Base-by-base conservation (phyloP, 129 eudicot genomes). In the Ambrosia artemisiifolia region DNA sequence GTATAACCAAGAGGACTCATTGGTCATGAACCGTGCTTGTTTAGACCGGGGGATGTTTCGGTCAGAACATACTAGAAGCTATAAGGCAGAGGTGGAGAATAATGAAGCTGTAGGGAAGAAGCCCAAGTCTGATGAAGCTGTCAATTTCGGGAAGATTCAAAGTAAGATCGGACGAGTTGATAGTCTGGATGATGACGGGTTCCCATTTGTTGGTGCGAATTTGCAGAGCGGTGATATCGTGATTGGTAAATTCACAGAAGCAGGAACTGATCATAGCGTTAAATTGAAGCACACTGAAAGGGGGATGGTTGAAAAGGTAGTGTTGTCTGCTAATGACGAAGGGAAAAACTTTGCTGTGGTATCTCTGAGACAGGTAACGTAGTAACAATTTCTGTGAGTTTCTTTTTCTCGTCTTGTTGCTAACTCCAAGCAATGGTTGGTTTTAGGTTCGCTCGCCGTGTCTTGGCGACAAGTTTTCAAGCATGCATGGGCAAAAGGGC, bases 401-500 rank as follows among this genome's bases (percentile, higher is more conserved):
- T 40, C 0, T 55, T 7, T 43, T 75, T 43, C 30, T 2, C 44
- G 8, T 53, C 18, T 70, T 34, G 2, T 44, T 65, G 65, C 56
- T 64, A 49, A 63, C 28, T 24, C 28, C 1, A 40, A 51, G 6
- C 40, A 65, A 33, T n/a, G 34, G 3, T 18, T 70, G 65, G 62
- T 82, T 76, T 59, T 82, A 93, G 98, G 95, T 93, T 63, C 95
- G 98, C 5, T 57, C 88, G 6, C 95, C 98, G 2, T 90, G 95
- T 50, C 98, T 93, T 54, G 98, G 98, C 34, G 98, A 89, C 86
- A 93, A 93, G 49, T 93, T 93, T 59, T 89, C 98, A 1, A 89
- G 96, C 73, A 93, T 93, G 98, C 98, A 93, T 44, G 98, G 98
- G 57, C 98, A 93, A 46, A 93, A 93, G 80, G 96, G 98, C 30